A percentile compares a stretch with the other conserved stretches of the same genome.
These are phyloP conservation scores for Lagenaria siceraria DNA, from an alignment of 306 rosid genomes.

Conservation along the genomic window DNA sequence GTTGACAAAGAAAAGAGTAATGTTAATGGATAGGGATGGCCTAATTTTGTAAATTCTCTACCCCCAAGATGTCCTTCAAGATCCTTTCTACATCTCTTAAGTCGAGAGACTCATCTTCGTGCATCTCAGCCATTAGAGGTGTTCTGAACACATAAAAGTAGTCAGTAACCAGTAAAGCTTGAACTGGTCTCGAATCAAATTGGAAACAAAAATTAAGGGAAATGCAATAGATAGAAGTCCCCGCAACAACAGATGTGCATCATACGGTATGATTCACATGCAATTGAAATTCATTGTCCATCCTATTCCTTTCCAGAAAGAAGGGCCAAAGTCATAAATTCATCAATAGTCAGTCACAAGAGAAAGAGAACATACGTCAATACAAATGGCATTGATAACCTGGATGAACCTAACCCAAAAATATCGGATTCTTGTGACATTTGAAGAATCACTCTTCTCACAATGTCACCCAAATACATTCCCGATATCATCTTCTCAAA, in stretches of 20 bases:
- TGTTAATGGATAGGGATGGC: background rate
- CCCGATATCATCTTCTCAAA: conserved; percentile 96
- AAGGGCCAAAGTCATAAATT: background rate
- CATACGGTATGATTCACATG: background rate
- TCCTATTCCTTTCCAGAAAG: background rate
- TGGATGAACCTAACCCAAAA: conserved; percentile 49
- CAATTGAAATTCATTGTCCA: background rate
- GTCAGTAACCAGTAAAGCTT: background rate
- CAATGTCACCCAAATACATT: conserved; percentile 88
- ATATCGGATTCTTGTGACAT: conserved; percentile 62
- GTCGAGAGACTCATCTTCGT: conserved; percentile 71
- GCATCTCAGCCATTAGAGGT: conserved; percentile 74
- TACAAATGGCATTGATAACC: conserved; percentile 44
- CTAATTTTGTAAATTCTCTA: conserved; percentile 7
- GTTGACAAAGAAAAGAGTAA: background rate
- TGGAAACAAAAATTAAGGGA: background rate
- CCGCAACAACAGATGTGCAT: background rate
- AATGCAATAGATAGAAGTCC: background rate
- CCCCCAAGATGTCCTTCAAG: conserved; percentile 54
- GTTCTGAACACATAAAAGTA: conserved; percentile 38
- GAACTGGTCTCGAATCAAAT: background rate
- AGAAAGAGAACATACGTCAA: conserved; percentile 38
- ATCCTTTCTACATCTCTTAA: conserved; percentile 51
- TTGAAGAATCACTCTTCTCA: conserved; percentile 76
- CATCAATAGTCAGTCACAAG: background rate